Base-by-base conservation (phyloP, 1,139 yeast genomes). In the Wickerhamomyces sp. region DNA sequence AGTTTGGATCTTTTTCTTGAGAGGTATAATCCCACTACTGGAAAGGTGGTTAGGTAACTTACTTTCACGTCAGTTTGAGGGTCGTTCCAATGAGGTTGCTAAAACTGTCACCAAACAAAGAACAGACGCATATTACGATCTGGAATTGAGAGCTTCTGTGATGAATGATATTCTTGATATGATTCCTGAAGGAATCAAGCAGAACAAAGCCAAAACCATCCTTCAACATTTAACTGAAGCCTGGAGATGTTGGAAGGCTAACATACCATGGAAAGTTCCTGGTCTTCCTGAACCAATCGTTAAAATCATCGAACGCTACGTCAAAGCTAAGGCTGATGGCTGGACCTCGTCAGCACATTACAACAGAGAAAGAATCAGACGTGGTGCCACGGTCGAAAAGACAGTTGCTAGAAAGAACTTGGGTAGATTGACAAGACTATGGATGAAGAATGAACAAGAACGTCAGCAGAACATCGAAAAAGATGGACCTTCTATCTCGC, bases 241-340 rank as follows among this genome's bases (percentile, higher is more conserved):
- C 0, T 94, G 99, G 99, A 73, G 99, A 62, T 93, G 99, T 63
- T 94, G 99, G 99, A 94, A 94, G 64, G 99, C 99, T 2, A 91
- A 93, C 59, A 85, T 93, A 49, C 96, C 97, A 1, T 94, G 99
- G 99, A 84, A 89, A 58, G 99, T 93, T 10, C 96, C 97, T 1
- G 99, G 99, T 0, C 72, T 94, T 64, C 99, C 99, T 4, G 84
- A 79, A 44, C 97, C 98, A 0, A 80, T 93, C 34, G 94, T 84
- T 56, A 79, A 81, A 44, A 87, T 94, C 41, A 91, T 94, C 48
- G 83, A 87, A 57, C 76, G 96, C 41, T 94, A 93, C 56, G 84
- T 93, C 43, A 85, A 88, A 59, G 96, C 97, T 1, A 91, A 94
- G 61, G 97, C 99, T 0, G 97, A 93, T 59, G 95, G 96, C 8